Evolutionary conservation across 2,329 filamentous ascomycete genomes (phyloP).

Genomic region (Didymella lethalis): DNA sequence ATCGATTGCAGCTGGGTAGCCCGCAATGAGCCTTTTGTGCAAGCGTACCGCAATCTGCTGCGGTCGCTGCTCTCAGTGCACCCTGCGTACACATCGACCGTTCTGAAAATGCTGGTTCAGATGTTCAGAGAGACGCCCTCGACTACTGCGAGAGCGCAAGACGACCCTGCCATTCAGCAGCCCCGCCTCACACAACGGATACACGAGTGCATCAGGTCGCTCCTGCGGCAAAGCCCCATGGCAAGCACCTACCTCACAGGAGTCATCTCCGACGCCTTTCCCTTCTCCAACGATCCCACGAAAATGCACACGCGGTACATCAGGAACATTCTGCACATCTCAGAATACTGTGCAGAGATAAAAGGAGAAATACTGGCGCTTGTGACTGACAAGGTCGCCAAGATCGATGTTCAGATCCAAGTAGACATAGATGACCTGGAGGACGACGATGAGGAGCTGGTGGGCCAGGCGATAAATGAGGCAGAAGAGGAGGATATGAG

Average conservation of each 20-base stretch:
- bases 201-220: constrained; percentile 76
- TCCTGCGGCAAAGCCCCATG: constrained; percentile 83
- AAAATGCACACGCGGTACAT: constrained; percentile 88
- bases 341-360: constrained; percentile 78
- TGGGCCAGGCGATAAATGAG: constrained; percentile 61
- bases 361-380: constrained; percentile 82
- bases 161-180: constrained; percentile 66
- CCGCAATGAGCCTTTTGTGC: constrained; percentile 66
- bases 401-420: constrained; percentile 95
- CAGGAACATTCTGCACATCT: constrained; percentile 79
- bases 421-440: constrained; percentile 92
- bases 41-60: constrained; percentile 64
- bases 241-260: constrained; percentile 74
- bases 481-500: constrained; percentile 63
- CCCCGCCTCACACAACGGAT: constrained; percentile 74
- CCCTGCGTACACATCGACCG: constrained; percentile 75
- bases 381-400: constrained; percentile 85
- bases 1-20: constrained; percentile 68
- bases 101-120: constrained; percentile 81
- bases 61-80: constrained; percentile 80
- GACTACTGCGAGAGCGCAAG: constrained; percentile 61
- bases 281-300: constrained; percentile 77
- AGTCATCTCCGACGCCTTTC: constrained; percentile 73
- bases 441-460: constrained; percentile 80
- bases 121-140: constrained; percentile 73